Evolutionary conservation across 78 protist genomes (phyloP), one percentile per base, ranked within the genome.

Genomic region (Dictyostelium citrinum): DNA sequence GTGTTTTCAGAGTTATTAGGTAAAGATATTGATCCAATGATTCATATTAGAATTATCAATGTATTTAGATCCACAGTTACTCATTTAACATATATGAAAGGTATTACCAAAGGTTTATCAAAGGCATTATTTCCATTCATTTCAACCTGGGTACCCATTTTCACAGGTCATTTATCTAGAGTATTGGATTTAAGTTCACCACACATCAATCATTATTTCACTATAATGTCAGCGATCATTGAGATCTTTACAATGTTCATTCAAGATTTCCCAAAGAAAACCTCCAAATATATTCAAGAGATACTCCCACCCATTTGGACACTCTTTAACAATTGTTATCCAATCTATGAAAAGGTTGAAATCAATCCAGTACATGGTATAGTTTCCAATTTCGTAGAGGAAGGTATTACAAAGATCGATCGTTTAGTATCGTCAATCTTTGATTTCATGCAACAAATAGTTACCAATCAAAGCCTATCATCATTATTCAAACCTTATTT

Each of bases 251-350:
- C 67, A 31, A 7, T 46, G 46, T 35, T 83, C 5, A 24, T 33
- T 31, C 39, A 31, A 12, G 68, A 35, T 12, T 86, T 61, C 29
- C 70, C 55, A 55, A 86, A 77, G 49, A 37, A 61, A 22, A 43
- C 67, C 14, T 20, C 49, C 0, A 10, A 35, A n/a, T 43, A 27
- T 22, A 16, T 86, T 22, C 43, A 27, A 22, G 10, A n/a, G n/a
- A 10, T 86, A 11, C 16, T 86, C 0, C 9, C 92, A 31, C 78
- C 83, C 2, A 14, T 86, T n/a, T 86, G 92, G 92, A 31, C 70
- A 11, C 64, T 86, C 31, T 86, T 86, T 45, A 51, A 75, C 33
- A 16, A 22, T 2, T 86, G 37, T 12, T 61, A 41, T n/a, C 77
- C 77, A 43, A 12, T 61, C 84, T 86, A 77, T 64, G 92, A 86